A percentile compares a stretch with the other conserved stretches of the same genome.
These are phyloP conservation scores for Pleurotus djamor DNA, from an alignment of 768 basidiomycete species.

Conservation along the genomic window DNA sequence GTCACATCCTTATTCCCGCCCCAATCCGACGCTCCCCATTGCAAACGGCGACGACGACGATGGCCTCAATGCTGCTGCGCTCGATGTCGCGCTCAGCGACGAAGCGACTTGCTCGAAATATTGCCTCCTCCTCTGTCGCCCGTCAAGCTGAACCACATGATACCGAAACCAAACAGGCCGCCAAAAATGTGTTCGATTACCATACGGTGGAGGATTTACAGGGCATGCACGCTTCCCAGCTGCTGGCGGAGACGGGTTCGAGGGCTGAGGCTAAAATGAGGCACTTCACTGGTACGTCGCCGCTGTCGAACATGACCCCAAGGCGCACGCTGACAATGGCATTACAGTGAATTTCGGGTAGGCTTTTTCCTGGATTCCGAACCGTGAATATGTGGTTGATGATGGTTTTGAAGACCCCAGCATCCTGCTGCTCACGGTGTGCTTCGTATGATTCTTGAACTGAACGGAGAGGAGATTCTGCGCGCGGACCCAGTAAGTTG, in stretches of 20 bases:
- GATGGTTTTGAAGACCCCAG: constrained; percentile 63
- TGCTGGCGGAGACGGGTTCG: constrained; percentile 71
- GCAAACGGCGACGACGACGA: constrained; percentile 32
- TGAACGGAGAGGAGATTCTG: constrained; percentile 95
- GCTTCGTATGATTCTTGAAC: constrained; percentile 92
- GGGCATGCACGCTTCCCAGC: constrained; percentile 73
- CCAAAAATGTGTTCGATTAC: constrained; percentile 56
- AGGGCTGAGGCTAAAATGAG: constrained; percentile 79
- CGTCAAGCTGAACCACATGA: constrained; percentile 24
- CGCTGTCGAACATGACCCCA: background rate
- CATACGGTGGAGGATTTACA: constrained; percentile 86
- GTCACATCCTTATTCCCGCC: constrained; percentile 29
- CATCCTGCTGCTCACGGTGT: constrained; percentile 99
- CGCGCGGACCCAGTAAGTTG: constrained; percentile 75
- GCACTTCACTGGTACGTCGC: constrained; percentile 84
- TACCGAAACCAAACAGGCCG: constrained; percentile 22
- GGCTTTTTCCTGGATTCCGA: constrained; percentile 31
- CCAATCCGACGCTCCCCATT: constrained; percentile 29
- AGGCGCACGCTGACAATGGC: background rate
- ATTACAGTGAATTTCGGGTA: constrained; percentile 89
- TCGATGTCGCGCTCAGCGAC: constrained; percentile 50
- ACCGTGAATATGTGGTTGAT: background rate
- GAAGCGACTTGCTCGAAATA: constrained; percentile 27
- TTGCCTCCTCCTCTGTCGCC: constrained; percentile 31
- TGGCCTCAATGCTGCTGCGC: constrained; percentile 69